phyloP scores from a whole-genome alignment of 1,284 basidiomycete species.

The Trametes polyzona region DNA sequence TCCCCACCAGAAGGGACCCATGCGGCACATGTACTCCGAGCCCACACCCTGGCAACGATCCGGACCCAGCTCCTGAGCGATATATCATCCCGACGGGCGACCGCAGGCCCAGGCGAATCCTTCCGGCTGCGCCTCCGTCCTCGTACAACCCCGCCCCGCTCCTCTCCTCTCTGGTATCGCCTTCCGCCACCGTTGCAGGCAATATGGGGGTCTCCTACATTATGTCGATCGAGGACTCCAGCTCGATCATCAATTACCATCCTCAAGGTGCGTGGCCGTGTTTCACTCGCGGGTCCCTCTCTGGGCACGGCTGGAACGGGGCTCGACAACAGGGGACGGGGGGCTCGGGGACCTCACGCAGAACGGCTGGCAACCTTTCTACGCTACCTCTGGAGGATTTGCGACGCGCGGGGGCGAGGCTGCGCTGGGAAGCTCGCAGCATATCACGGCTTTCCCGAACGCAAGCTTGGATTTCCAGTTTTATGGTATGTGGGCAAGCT shows the following conservation, averaged over 20 bases:
- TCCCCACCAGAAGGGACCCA: too few species aligned
- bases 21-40: too few species aligned
- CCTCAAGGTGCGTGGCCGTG: constrained; percentile 32
- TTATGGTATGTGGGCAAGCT: constrained; percentile 26
- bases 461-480: constrained; percentile 33
- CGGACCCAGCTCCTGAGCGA: too few species aligned
- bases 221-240: constrained; percentile 32
- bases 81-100: not conserved
- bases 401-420: constrained; percentile 19
- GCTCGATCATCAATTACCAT: constrained; percentile 25
- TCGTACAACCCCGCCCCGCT: not conserved
- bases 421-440: constrained; percentile 24
- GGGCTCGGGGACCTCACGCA: constrained; percentile 16
- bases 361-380: constrained; percentile 36
- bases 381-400: constrained; percentile 28
- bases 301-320: too few species aligned
- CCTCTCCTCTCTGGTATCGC: not conserved
- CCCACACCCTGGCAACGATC: too few species aligned
- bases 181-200: not conserved
- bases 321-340: constrained; percentile 33
- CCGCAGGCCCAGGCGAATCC: not conserved
- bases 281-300: too few species aligned
- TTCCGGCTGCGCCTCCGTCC: too few species aligned
- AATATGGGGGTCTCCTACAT: constrained; percentile 17
- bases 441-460: constrained; percentile 31